These are phyloP conservation scores for Trifolium dubium DNA, from an alignment of 306 rosid genomes.

Conservation along the genomic window DNA sequence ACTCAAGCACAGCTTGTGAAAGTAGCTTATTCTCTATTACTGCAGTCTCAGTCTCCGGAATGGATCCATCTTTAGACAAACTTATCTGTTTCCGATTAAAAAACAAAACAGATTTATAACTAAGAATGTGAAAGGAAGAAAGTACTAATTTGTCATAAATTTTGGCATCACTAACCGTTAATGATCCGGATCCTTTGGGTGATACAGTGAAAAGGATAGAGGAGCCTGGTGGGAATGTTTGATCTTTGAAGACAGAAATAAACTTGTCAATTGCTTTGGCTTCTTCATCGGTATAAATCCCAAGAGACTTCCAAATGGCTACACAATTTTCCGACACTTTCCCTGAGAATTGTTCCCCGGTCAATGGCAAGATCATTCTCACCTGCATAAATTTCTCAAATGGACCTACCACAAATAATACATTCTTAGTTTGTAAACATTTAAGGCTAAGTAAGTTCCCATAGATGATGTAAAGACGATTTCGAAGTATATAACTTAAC, in stretches of 20 bases:
- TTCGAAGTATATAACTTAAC: not conserved
- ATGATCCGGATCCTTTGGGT: constrained; percentile 62
- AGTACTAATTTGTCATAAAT: not conserved
- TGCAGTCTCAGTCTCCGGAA: constrained; percentile 48
- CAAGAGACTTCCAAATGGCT: constrained; percentile 70
- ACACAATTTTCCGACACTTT: constrained; percentile 78
- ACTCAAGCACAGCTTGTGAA: constrained; percentile 68
- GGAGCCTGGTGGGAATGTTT: constrained; percentile 71
- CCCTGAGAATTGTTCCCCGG: constrained; percentile 75
- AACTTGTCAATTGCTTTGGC: constrained; percentile 71
- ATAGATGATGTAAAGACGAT: too few relatives aligned
- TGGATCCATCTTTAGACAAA: constrained; percentile 69
- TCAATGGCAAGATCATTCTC: constrained; percentile 66
- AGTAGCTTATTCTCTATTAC: constrained; percentile 70
- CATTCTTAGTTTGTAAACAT: not conserved
- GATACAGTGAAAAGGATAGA: constrained; percentile 75
- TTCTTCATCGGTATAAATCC: constrained; percentile 72
- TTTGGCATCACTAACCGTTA: constrained; percentile 53
- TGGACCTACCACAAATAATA: constrained; percentile 36
- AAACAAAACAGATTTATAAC: not conserved
- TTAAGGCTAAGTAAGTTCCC: not conserved
- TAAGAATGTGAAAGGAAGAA: not conserved
- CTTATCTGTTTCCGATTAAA: constrained; percentile 52
- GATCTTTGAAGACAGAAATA: constrained; percentile 59
- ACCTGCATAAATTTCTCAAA: constrained; percentile 60